Conservation (phyloP, 2,329 filamentous ascomycete genomes). For the Penicillium digitatum region DNA sequence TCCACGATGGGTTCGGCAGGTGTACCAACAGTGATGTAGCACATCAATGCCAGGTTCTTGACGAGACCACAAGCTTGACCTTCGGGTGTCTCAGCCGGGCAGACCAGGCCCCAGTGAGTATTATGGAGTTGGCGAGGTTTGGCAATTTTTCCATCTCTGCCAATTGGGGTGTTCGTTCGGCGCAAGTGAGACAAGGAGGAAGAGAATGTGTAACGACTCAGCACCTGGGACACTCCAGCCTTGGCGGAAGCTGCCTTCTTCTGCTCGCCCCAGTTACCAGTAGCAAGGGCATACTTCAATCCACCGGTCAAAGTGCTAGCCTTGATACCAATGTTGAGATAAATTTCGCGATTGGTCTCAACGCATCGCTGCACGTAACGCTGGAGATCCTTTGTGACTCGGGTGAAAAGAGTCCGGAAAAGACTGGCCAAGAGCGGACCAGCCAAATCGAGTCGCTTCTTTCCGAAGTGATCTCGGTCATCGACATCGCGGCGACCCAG, state of each 20-base stretch:
- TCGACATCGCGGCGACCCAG: constrained; percentile 90
- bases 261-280: constrained; percentile 98
- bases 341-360: constrained; percentile 83
- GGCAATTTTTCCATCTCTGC: constrained; percentile 94
- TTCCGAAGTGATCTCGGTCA: constrained; percentile 97
- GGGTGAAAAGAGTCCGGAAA: constrained; percentile 86
- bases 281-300: constrained; percentile 92
- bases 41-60: constrained; percentile 97
- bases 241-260: constrained; percentile 96
- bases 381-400: constrained; percentile 85
- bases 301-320: constrained; percentile 87
- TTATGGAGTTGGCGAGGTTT: constrained; percentile 98
- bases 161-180: constrained; percentile 95
- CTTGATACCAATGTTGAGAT: constrained; percentile 85
- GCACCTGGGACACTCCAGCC: constrained; percentile 93
- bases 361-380: constrained; percentile 90
- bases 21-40: constrained; percentile 93
- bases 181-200: constrained; percentile 95
- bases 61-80: constrained; percentile 97
- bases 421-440: constrained; percentile 93
- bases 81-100: constrained; percentile 95
- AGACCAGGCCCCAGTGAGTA: constrained; percentile 96
- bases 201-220: constrained; percentile 96
- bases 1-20: constrained; percentile 85
- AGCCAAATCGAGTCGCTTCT: constrained; percentile 94